Base-by-base conservation (phyloP, 2,329 filamentous ascomycete species). In the Rutstroemia sydowiana region DNA sequence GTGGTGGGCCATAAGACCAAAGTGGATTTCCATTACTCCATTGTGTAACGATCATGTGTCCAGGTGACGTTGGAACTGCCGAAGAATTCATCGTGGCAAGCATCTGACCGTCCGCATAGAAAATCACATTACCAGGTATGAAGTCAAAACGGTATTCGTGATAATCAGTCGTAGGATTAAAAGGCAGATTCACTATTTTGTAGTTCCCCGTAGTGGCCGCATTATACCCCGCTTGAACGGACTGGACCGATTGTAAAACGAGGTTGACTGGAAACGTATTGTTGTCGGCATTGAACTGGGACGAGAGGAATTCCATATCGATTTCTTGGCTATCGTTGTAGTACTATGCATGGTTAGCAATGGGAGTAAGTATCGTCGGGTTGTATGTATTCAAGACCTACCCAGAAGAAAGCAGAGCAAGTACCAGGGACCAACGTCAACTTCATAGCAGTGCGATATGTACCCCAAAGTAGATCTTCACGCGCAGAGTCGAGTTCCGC, bases 61-160 rank as follows among this genome's bases (percentile, higher is more conserved):
- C 87, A 0, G 81, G 70, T 9, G 71, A 68, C 2, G 70, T 72
- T 0, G 87, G 87, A 21, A 87, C 73, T 1, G 75, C 73, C 2
- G 72, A 63, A 2, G 71, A 65, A 9, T 77, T 75, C 73, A 87
- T 82, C 44, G 73, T 71, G 28, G 76, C 73, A 13, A 89, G 69
- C 9, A 75, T 66, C 8, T 68, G 51, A 40, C 78, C 78, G 65
- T 91, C 86, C 2, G 81, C 82, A 63, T 83, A 89, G 68, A 88
- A 91, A 10, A 76, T 65, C 8, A 91, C 83, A 1, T 71, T 71
- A 0, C 72, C 73, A 0, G 78, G 75, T 14, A 82, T 66, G 70
- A 86, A 90, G 68, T 92, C 87, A 66, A 91, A 85, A 34, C 87
- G 84, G 63, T 90, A 90, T 68, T 91, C 87, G 68, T 91, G 86